phyloP scores from a whole-genome alignment of 2,329 filamentous ascomycete species.

The Epichloe sp. region DNA sequence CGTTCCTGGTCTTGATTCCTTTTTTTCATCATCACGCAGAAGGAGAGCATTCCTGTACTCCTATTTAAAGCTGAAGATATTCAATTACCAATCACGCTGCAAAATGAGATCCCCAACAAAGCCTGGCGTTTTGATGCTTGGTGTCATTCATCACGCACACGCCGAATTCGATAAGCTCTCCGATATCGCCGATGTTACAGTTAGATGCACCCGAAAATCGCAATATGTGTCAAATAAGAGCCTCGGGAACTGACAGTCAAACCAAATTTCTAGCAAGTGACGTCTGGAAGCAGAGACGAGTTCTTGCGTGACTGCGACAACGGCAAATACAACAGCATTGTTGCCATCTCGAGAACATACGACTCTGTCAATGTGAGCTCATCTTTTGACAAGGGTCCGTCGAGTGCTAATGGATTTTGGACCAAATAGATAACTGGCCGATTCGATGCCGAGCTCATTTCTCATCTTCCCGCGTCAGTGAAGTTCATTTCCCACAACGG shows the following conservation, averaged over 20 bases:
- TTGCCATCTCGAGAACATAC: slow-evolving; percentile 47
- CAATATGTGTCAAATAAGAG: background rate
- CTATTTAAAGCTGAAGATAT: too few relatives aligned
- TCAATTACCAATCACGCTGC: too few relatives aligned
- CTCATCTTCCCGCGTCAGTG: slow-evolving; percentile 26
- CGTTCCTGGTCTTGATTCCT: too few relatives aligned
- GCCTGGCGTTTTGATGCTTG: slow-evolving; percentile 10
- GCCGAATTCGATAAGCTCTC: slow-evolving; percentile 9
- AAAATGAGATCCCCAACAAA: slow-evolving; percentile 1
- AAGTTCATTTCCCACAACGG: slow-evolving; percentile 30
- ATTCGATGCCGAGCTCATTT: slow-evolving; percentile 48
- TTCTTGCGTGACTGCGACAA: slow-evolving; percentile 35
- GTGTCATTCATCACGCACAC: slow-evolving; percentile 9
- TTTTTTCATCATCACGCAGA: too few relatives aligned
- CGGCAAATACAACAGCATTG: slow-evolving; percentile 42
- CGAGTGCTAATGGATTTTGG: background rate
- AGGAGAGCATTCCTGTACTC: too few relatives aligned
- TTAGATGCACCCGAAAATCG: background rate
- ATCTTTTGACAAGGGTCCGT: background rate
- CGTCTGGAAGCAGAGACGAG: slow-evolving; percentile 7
- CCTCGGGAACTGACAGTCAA: background rate
- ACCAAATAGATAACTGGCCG: slow-evolving; percentile 37
- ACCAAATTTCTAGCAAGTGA: slow-evolving; percentile 6
- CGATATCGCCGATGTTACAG: slow-evolving; percentile 7
- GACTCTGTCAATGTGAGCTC: slow-evolving; percentile 7